Base-by-base conservation (phyloP, 306 rosid species). In the Corylus americana region DNA sequence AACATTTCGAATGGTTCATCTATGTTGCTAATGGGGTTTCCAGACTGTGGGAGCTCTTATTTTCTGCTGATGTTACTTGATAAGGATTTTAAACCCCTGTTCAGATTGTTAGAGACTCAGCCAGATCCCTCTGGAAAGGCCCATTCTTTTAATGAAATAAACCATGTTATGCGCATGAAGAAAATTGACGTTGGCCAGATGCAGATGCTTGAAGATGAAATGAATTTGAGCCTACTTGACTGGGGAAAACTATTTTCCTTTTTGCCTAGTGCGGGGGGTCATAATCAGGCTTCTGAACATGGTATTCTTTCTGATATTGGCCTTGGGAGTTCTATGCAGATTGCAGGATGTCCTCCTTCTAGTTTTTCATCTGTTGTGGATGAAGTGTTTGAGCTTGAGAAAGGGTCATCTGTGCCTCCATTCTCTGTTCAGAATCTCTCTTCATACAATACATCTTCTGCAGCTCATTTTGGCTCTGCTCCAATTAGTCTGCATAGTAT, bases 291-390 rank as follows among this genome's bases (percentile, higher is more conserved):
- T 64, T 78, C 94, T 59, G 97, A 85, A 58, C 87, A 76, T 42
- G 92, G 85, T 59, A 76, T 87, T 86, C 89, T 75, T 83, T 84
- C 86, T 27, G 94, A 88, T 82, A 79, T 82, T 83, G 55, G 85
- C 80, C 86, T 78, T 71, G 93, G 83, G 63, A 86, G 89, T 71
- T 80, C 96, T 55, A 59, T 83, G 83, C 93, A 89, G 83, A 85
- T 80, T 74, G 82, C 91, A 20, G 91, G 88, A 78, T 85, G 88
- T 73, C 89, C 86, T 59, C 85, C 92, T n/a, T 93, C 98, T 45
- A 89, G 93, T 75, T 96, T 96, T 87, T 88, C 97, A 82, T 91
- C 97, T 18, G 83, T 93, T 80, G 98, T 96, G 79, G 99, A 96
- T 72, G 98, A 96, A 72, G 91, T 96, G 53, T 96, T 96, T 88